Evolutionary conservation across 768 basidiomycete genomes (phyloP), one percentile per base, ranked within the genome.

Genomic region (Auriscalpium vulgare): DNA sequence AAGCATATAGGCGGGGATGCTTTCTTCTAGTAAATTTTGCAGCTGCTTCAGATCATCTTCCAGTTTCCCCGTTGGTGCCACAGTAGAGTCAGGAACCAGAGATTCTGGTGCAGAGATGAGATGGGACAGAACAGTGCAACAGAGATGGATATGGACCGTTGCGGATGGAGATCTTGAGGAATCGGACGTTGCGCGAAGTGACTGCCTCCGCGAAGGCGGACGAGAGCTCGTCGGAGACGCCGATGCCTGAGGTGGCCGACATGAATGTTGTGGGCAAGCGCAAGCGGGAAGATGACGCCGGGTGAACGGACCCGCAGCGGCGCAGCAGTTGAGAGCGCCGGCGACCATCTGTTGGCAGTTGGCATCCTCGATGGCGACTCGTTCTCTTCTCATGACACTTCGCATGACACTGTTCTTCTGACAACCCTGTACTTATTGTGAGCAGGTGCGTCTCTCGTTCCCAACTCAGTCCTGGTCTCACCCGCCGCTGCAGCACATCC

Each of bases 181-280:
- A 92, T 45, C 91, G 81, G 54, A 77, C 72, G 40, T 72, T 66
- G 56, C 69, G 74, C 2, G 77, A 68, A 51, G 76, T 74, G 35
- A 82, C 70, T 5, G 85, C 83, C 37, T 76, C 65, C n/a, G 84
- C 76, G 64, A 91, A 90, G 17, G 66, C 69, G 3, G 75, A 68
- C 2, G 74, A 63, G 48, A 92, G 79, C 49, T 85, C 79, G 50
- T 74, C 71, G 14, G 86, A 81, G 52, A 83, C 76, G 37, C 71
- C 68, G 64, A 92, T 91, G 23, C 87, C 88, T 59, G 87, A 89
- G 6, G 78, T 77, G 43, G 87, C 80, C 50, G 86, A 84, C 89
- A 92, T 91, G 70, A 50, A 9, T 57, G 38, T 38, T 35, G 34
- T 21, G 54, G 23, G 44, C 35, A 35, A 29, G 10, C 14, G 40